Percentiles rank a stretch among this genome's conserved stretches.
Evolutionary conservation across 495 filamentous ascomycete species (phyloP).

Genomic region (Rhizodiscina lignyota): DNA sequence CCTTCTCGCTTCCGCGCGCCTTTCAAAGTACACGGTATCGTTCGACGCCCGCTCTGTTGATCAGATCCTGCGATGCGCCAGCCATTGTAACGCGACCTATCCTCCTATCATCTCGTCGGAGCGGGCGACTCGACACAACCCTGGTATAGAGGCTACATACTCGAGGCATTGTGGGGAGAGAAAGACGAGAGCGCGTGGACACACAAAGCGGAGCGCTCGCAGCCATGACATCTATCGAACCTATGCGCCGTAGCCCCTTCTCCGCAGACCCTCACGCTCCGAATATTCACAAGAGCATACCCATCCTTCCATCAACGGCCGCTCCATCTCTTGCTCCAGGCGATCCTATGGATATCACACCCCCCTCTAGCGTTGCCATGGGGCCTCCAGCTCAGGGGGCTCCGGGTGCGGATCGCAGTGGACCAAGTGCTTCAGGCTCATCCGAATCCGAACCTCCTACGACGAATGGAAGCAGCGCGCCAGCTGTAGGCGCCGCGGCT

Average conservation of each 20-base stretch:
- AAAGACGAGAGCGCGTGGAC: too few species aligned
- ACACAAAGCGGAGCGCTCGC: too few species aligned
- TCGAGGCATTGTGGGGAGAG: too few species aligned
- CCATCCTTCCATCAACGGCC: conserved; percentile 1
- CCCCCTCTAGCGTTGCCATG: not conserved
- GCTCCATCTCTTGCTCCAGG: not conserved
- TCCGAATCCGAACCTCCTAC: not conserved
- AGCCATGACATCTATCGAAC: not conserved
- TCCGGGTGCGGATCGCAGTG: not conserved
- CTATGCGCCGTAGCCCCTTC: conserved; percentile 1
- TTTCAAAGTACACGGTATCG: too few species aligned
- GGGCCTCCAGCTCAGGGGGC: not conserved
- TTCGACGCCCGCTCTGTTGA: too few species aligned
- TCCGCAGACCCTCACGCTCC: not conserved
- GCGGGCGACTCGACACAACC: too few species aligned
- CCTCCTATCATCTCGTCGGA: too few species aligned
- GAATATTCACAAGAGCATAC: conserved; percentile 1
- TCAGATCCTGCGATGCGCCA: too few species aligned
- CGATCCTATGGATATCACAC: conserved; percentile 3
- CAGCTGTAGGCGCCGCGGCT: conserved; percentile 47
- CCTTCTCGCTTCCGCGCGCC: too few species aligned
- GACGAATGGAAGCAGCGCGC: conserved; percentile 13
- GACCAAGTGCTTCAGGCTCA: not conserved
- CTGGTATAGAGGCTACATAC: too few species aligned
- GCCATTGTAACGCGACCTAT: too few species aligned